Evolutionary conservation across 345 rosid species (phyloP).

Genomic region (Eucalyptus pumila): DNA sequence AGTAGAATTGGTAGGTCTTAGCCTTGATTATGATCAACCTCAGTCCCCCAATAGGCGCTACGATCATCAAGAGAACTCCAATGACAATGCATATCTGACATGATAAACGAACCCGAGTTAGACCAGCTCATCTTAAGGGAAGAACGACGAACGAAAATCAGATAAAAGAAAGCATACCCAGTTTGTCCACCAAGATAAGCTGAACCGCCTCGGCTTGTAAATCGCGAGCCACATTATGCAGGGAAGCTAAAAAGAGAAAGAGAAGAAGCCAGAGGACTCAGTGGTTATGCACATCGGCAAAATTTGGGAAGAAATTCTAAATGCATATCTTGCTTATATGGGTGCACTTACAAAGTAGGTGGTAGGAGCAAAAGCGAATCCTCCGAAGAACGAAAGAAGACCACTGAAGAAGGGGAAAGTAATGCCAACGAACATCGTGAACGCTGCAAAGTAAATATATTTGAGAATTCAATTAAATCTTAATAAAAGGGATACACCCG

Average conservation of each 20-base stretch:
- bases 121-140: background rate
- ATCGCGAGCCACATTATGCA: conserved; percentile 58
- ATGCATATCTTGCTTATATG: no score
- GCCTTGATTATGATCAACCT: conserved; percentile 52
- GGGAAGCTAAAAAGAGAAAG: conserved; percentile 32
- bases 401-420: conserved; percentile 73
- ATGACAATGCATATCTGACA: conserved; percentile 60
- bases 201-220: conserved; percentile 35
- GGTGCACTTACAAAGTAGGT: conserved; percentile 50
- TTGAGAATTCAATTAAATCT: background rate
- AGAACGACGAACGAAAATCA: background rate
- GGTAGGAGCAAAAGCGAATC: conserved; percentile 81
- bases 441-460: conserved; percentile 11
- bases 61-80: conserved; percentile 53
- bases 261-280: background rate
- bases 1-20: conserved; percentile 40
- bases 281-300: background rate
- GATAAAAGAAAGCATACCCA: conserved; percentile 33
- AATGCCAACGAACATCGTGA: conserved; percentile 59
- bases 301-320: background rate
- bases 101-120: background rate
- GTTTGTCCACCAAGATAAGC: conserved; percentile 62
- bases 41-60: conserved; percentile 80
- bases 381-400: conserved; percentile 57
- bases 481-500: background rate